These are phyloP conservation scores for Gomphus sp. DNA, from an alignment of 1,284 basidiomycete genomes.

Conservation along the genomic window DNA sequence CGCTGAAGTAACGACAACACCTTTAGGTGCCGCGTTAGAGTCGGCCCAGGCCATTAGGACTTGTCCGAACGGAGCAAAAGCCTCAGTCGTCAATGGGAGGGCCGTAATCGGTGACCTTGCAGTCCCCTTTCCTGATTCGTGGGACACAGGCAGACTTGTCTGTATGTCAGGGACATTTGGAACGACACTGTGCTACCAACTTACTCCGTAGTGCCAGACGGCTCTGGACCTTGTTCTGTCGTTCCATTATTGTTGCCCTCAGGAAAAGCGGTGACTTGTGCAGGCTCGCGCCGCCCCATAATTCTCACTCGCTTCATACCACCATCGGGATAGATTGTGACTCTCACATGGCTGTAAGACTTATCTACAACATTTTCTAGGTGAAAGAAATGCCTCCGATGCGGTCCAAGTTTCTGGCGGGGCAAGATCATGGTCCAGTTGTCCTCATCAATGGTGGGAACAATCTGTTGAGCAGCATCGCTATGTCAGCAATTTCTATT, in stretches of 20 bases:
- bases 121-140: background rate
- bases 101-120: slow-evolving; percentile 31
- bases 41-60: slow-evolving; percentile 80
- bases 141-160: background rate
- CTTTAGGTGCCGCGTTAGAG: slow-evolving; percentile 53
- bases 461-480: slow-evolving; percentile 13
- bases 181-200: background rate
- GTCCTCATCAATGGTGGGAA: slow-evolving; percentile 26
- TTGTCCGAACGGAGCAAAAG: slow-evolving; percentile 75
- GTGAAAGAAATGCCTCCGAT: slow-evolving; percentile 85
- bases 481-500: background rate
- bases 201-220: slow-evolving; percentile 2
- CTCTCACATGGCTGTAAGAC: slow-evolving; percentile 75
- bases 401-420: slow-evolving; percentile 78
- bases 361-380: slow-evolving; percentile 52
- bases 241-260: slow-evolving; percentile 1
- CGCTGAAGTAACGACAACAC: slow-evolving; percentile 64
- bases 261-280: background rate
- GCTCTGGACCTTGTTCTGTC: background rate
- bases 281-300: slow-evolving; percentile 50
- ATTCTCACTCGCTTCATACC: slow-evolving; percentile 90
- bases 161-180: background rate
- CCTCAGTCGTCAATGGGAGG: slow-evolving; percentile 72
- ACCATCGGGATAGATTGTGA: slow-evolving; percentile 92
- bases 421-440: slow-evolving; percentile 72